A percentile compares a stretch with the other conserved stretches of the same genome.
phyloP scores from a whole-genome alignment of 1,139 yeast genomes.

The Magnusiomyces suaveolens region DNA sequence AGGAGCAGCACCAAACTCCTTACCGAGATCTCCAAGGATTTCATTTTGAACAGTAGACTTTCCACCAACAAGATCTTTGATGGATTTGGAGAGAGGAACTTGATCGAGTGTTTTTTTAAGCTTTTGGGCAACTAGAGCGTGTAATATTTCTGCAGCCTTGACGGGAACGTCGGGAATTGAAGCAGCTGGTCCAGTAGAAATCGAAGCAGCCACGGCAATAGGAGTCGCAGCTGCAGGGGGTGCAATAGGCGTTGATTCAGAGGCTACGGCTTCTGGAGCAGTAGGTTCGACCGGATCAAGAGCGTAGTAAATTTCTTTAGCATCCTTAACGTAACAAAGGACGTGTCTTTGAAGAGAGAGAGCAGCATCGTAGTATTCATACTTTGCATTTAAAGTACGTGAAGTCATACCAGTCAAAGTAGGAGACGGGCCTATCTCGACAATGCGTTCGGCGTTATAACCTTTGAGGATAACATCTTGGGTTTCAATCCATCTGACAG shows the following conservation, averaged over 20 bases:
- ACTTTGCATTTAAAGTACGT: constrained; percentile 90
- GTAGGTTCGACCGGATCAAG: constrained; percentile 66
- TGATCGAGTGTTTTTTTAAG: constrained; percentile 83
- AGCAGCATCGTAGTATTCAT: constrained; percentile 96
- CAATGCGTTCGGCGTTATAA: constrained; percentile 91
- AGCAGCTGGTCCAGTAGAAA: constrained; percentile 67
- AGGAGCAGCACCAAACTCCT: constrained; percentile 95
- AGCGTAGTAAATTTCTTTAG: constrained; percentile 91
- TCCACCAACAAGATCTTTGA: constrained; percentile 95
- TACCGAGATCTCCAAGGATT: constrained; percentile 94
- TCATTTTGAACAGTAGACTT: constrained; percentile 97
- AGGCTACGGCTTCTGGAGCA: constrained; percentile 28
- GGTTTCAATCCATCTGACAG: constrained; percentile 97
- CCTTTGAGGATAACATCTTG: constrained; percentile 94
- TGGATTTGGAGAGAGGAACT: constrained; percentile 81
- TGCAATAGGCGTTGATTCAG: constrained; percentile 33
- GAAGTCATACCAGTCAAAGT: constrained; percentile 98
- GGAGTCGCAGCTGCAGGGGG: constrained; percentile 40
- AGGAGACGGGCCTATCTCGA: constrained; percentile 98
- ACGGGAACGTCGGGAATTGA: constrained; percentile 84
- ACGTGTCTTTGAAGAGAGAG: constrained; percentile 93
- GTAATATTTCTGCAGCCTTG: constrained; percentile 71
- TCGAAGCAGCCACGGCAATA: constrained; percentile 52
- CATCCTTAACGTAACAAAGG: constrained; percentile 88
- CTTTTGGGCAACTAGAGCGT: constrained; percentile 89